Evolutionary conservation across 108 stramenopile genomes (phyloP).

Genomic region (Aurantiochytrium sp.): DNA sequence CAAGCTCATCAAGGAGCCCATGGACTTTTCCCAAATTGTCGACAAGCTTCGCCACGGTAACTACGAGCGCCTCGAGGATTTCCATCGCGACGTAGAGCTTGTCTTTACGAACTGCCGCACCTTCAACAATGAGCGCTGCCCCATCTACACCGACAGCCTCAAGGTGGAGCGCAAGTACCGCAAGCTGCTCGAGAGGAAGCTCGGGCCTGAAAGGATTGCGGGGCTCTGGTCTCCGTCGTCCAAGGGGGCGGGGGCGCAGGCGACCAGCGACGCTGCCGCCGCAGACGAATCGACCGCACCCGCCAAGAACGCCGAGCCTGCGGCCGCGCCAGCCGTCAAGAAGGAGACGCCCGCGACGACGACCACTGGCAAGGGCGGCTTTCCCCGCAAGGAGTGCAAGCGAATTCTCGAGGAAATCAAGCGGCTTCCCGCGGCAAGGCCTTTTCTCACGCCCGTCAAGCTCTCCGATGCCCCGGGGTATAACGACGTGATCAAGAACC

Average conservation of each 20-base stretch:
- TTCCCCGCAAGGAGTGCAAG: neutral
- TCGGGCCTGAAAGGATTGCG: neutral
- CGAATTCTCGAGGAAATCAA: neutral
- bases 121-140: constrained; percentile 63
- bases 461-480: constrained; percentile 54
- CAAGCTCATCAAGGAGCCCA: constrained; percentile 54
- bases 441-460: constrained; percentile 59
- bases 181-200: neutral
- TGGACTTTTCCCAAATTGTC: constrained; percentile 60
- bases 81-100: constrained; percentile 50
- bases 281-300: no score
- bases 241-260: no score
- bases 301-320: no score
- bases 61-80: constrained; percentile 43
- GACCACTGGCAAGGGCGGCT: neutral
- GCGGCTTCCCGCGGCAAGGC: neutral
- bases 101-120: constrained; percentile 76
- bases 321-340: neutral
- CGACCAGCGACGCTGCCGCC: no score
- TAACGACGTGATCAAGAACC: constrained; percentile 49
- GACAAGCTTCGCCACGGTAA: constrained; percentile 36
- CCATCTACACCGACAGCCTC: neutral
- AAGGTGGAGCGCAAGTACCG: neutral
- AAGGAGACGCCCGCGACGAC: neutral
- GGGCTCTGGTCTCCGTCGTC: neutral